Base-by-base conservation (phyloP, 2,329 filamentous ascomycete species). In the Leptographium procerum region DNA sequence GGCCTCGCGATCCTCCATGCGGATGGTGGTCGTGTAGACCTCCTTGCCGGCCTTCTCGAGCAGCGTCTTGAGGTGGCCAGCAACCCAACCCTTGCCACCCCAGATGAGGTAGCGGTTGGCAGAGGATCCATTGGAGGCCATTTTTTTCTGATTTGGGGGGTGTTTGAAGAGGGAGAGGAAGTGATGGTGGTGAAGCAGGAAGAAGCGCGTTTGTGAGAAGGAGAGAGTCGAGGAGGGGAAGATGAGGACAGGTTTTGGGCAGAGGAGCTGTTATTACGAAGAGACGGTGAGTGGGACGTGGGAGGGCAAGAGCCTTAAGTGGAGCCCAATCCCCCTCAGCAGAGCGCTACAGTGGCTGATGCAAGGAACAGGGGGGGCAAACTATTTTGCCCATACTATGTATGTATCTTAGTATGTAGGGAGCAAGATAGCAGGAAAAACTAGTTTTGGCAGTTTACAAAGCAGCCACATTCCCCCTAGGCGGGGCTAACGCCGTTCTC, bases 81-180 rank as follows among this genome's bases (percentile, higher is more conserved):
- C 82, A 58, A 85, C 77, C 82, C 81, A 85, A 65, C 83, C 83
- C 64, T 77, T 74, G 63, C 77, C 81, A 58, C 84, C 83, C 83
- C 83, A 86, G 66, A 86, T 83, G 63, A 87, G 77, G 69, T 80
- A 85, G 64, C 76, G 74, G 64, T 72, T 69, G 51, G 65, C 59
- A 36, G 68, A 65, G 7, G 40, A 8, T 47, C 45, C 58, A 47
- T 52, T 59, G 48, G 62, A 16, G 56, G 61, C 59, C 63, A 63
- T 63, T 36, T 24, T 63, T 59, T 28, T 53, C 40, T 47, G 52
- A 29, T 57, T 52, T 40, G 53, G 31, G 16, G 26, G 19, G 43
- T 13, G 47, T 52, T 6, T 28, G 16, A 26, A 29, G 47, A 5
- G 16, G 47, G 26, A 26, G 24, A 43, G 43, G 16, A 22, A n/a